Conservation (phyloP, 179 eudicot species). For the Nepenthes alata region DNA sequence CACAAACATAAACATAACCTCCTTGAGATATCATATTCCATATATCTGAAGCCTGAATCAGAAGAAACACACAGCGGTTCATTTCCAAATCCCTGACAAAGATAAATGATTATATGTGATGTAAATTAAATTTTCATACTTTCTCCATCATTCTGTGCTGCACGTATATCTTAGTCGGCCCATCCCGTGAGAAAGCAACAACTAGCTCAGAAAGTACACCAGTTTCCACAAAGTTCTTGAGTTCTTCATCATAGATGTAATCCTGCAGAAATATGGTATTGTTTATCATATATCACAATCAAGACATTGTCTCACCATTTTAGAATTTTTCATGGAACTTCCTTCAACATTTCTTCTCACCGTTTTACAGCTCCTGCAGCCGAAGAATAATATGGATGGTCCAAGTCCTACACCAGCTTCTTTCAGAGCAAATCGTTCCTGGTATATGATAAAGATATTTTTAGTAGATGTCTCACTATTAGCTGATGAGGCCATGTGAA, state of each 20-base stretch:
- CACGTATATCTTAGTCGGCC: conserved; percentile 63
- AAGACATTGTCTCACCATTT: not conserved
- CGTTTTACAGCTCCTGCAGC: conserved; percentile 75
- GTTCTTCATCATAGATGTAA: conserved; percentile 62
- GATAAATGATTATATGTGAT: not conserved
- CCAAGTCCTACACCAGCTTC: conserved; percentile 82
- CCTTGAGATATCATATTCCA: conserved; percentile 74
- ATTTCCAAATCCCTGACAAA: not conserved
- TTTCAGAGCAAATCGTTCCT: conserved; percentile 80
- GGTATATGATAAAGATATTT: conserved; percentile 9
- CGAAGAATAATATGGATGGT: conserved; percentile 58
- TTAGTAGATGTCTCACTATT: not conserved
- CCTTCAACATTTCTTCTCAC: conserved; percentile 10
- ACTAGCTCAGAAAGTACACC: conserved; percentile 63
- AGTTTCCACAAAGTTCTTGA: conserved; percentile 40
- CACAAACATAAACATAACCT: conserved; percentile 77
- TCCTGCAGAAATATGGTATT: conserved; percentile 27
- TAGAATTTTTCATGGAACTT: not conserved
- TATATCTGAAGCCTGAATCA: conserved; percentile 45
- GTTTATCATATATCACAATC: no score
- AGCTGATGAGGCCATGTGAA: not conserved
- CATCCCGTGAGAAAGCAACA: conserved; percentile 79
- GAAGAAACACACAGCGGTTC: not conserved
- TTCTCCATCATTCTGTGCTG: conserved; percentile 72
- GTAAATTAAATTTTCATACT: conserved; percentile 21